Evolutionary conservation across 1,139 yeast species (phyloP), one percentile per base, ranked within the genome.

Genomic region (Protomyces lactucae-debilis): DNA sequence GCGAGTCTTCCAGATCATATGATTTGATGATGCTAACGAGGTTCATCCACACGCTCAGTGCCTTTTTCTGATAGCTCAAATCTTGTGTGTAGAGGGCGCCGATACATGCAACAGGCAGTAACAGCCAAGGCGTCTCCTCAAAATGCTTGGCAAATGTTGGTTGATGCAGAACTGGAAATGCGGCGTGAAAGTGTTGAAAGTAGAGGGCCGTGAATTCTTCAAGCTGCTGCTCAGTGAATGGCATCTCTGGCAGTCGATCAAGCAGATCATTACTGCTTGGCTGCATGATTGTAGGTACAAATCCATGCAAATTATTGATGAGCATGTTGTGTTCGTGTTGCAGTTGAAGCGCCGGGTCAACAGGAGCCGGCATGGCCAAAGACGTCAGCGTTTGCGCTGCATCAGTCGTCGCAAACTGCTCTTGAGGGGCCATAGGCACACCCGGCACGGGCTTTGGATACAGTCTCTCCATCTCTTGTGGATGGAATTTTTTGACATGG

Each of bases 361-460:
- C 25, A 16, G 16, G 48, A 43, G 48, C 21, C 12, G 63, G 63
- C n/a, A 55, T 59, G 18, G 63, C 63, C 36, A 59, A 35, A 39
- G 63, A 59, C 0, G 63, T 59, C 53, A 59, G 21, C 3, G 63
- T 59, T 36, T 59, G 63, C 9, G 63, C 63, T 4, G 63, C 63
- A 35, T 59, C 63, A 1, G 63, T 59, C 43, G 63, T 55, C 3
- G 63, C 63, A 14, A 59, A 39, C 57, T 43, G 48, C 43, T 59
- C 36, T 40, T 16, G 43, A 18, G 57, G 21, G 16, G 35, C 60
- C 14, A 35, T 25, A 16, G 57, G 16, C 16, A n/a, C 10, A 14
- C 14, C 40, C 8, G 56, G 25, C 18, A 55, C 21, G 39, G 61
- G 16, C 52, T 55, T n/a, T 48, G 53, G 9, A 40, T 40, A 59